Evolutionary conservation across 148 eudicot genomes (phyloP), one percentile per base, ranked within the genome.

Genomic region (Rhododendron williamsianum): DNA sequence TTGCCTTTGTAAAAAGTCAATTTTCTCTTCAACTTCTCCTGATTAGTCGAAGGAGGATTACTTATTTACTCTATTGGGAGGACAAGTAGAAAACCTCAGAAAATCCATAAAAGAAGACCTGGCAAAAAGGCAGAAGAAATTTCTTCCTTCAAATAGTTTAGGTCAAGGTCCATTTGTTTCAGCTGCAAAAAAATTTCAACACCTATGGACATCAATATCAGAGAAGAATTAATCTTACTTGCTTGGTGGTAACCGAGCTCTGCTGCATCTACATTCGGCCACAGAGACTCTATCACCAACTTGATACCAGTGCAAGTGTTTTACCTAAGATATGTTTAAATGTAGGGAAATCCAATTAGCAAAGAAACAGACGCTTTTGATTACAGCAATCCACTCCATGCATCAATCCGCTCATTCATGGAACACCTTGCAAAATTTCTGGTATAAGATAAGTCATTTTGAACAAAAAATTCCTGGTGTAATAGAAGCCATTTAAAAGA

Each of bases 251-350:
- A 96, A 88, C 79, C 92, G 91, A 60, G 99, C 99, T 89, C 97
- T 90, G 46, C 92, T 94, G 89, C 99, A 96, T 88, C 98, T 93
- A 86, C 99, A 96, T 85, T 96, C 99, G 60, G 97, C 94, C 51
- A 91, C 90, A 78, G 98, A 96, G 87, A 92, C 92, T 88, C 93
- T 90, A 67, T 94, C 96, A 86, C 93, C 90, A 85, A 94, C 43
- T 73, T 90, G 95, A 91, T 94, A 96, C 99, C 99, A 96, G 85
- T 95, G 97, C 97, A 96, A 46, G 89, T 96, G 99, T 89, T 94
- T 96, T 83, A 96, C 99, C 99, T 96, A 87, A 46, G 86, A 85
- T 46, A 86, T 38, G 84, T 80, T 54, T 76, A 52, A 82, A 76
- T 12, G 63, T 23, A 56, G 21, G 36, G 21, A 38, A 82, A 60